Conservation (phyloP, 352 stramenopile species). For the Phytophthora capsici region DNA sequence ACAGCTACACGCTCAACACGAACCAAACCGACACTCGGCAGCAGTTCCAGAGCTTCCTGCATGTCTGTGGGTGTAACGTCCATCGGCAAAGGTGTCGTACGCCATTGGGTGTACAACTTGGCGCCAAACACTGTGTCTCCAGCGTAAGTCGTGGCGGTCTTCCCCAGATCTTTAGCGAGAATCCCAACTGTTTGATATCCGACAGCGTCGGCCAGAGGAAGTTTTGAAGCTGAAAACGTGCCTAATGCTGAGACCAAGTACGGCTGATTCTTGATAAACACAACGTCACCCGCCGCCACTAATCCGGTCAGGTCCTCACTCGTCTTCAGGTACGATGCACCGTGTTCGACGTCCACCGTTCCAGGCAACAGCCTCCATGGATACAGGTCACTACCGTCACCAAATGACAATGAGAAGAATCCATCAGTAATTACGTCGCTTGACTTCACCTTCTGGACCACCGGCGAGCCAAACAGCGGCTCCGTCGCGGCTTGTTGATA, state of each 20-base stretch:
- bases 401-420: slow-evolving; percentile 75
- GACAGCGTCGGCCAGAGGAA: slow-evolving; percentile 57
- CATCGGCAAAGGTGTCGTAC: slow-evolving; percentile 60
- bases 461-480: slow-evolving; percentile 62
- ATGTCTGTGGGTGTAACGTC: slow-evolving; percentile 66
- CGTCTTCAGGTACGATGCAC: slow-evolving; percentile 75
- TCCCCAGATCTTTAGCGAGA: slow-evolving; percentile 36
- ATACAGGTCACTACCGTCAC: slow-evolving; percentile 37
- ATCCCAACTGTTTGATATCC: slow-evolving; percentile 33
- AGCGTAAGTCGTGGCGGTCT: slow-evolving; percentile 40
- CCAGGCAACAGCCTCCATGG: slow-evolving; percentile 57
- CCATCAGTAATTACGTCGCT: slow-evolving; percentile 55
- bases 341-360: slow-evolving; percentile 57
- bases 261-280: slow-evolving; percentile 72
- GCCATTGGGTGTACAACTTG: slow-evolving; percentile 59
- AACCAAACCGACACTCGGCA: slow-evolving; percentile 91
- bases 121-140: slow-evolving; percentile 51
- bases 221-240: slow-evolving; percentile 72
- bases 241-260: slow-evolving; percentile 82
- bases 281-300: slow-evolving; percentile 80
- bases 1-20: slow-evolving; percentile 86
- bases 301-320: slow-evolving; percentile 88
- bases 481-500: slow-evolving; percentile 59
- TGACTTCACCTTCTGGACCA: slow-evolving; percentile 64
- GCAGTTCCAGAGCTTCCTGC: slow-evolving; percentile 84